Evolutionary conservation across 768 basidiomycete species (phyloP), one percentile per base, ranked within the genome.

Genomic region (Phanerochaete carnosa): DNA sequence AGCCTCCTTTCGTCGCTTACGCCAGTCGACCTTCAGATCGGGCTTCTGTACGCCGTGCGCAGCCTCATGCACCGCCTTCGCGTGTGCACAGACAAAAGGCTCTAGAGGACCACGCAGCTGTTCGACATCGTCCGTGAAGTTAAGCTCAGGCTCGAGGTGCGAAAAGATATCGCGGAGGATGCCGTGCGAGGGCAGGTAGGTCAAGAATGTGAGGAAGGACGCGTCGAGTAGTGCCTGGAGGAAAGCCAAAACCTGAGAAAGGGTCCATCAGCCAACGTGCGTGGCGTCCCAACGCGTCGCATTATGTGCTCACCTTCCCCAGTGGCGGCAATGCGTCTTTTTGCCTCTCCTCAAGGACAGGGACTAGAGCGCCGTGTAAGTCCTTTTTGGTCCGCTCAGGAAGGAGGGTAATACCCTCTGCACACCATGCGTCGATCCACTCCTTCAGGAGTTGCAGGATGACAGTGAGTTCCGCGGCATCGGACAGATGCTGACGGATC

Each of bases 211-310:
- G 49, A 92, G 77, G 69, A 90, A 90, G 13, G 83, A 86, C 0
- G 90, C 80, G 70, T 94, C 92, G 28, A 94, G 77, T 57, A 92
- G 69, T 5, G 78, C 75, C 72, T 89, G 86, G 8, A 88, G 68
- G 75, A 92, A 88, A 0, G 70, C 63, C 25, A 87, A 70, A 55
- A 86, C 73, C 88, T 90, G 68, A 16, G 26, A n/a, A 23, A 23
- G 7, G 8, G 47, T 15, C 30, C 16, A 19, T 11, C 8, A 51
- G 49, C 32, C 8, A 46, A 28, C 47, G 51, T 5, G 47, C 29
- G n/a, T 25, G 29, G 30, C 22, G 16, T 9, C 25, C 16, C 1
- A n/a, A 22, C 9, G 35, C 37, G 29, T 55, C 15, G 23, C 13
- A 37, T 23, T 23, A 16, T 16, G 23, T 12, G 53, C 62, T 19